Evolutionary conservation across 2,329 filamentous ascomycete species (phyloP).

Genomic region (Anisogramma anomala): DNA sequence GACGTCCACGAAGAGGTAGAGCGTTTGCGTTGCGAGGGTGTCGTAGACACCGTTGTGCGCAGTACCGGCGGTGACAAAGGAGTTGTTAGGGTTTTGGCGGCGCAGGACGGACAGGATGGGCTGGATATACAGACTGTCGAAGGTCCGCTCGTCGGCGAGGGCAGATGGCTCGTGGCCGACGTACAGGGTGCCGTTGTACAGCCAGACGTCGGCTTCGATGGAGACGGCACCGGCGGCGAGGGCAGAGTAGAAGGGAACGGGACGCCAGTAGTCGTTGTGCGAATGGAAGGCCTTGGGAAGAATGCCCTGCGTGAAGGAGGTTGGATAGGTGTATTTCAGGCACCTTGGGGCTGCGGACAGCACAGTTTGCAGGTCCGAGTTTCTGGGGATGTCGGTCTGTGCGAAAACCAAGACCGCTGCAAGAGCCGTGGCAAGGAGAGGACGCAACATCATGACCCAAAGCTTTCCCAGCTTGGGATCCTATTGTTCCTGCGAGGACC

Average conservation of each 20-base stretch:
- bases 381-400: conserved; percentile 10
- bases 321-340: conserved; percentile 33
- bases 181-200: conserved; percentile 41
- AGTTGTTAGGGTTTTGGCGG: conserved; percentile 35
- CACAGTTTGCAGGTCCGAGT: conserved; percentile 8
- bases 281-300: conserved; percentile 49
- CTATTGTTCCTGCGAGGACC: neutral
- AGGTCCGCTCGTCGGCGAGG: conserved; percentile 42
- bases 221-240: conserved; percentile 46
- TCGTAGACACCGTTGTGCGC: conserved; percentile 42
- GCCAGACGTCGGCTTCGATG: conserved; percentile 60
- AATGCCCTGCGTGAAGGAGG: conserved; percentile 42
- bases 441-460: conserved; percentile 1
- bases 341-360: conserved; percentile 7
- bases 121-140: conserved; percentile 49
- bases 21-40: conserved; percentile 34
- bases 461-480: neutral
- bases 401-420: neutral
- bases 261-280: conserved; percentile 61
- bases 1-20: conserved; percentile 55
- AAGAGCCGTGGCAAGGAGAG: neutral
- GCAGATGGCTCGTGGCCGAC: conserved; percentile 49
- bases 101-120: conserved; percentile 48
- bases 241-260: conserved; percentile 52
- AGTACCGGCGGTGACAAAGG: conserved; percentile 30